Percentiles rank a stretch among this genome's conserved stretches.
Conservation (phyloP, 176 grass and related monocot species). For the Zea luxurians region DNA sequence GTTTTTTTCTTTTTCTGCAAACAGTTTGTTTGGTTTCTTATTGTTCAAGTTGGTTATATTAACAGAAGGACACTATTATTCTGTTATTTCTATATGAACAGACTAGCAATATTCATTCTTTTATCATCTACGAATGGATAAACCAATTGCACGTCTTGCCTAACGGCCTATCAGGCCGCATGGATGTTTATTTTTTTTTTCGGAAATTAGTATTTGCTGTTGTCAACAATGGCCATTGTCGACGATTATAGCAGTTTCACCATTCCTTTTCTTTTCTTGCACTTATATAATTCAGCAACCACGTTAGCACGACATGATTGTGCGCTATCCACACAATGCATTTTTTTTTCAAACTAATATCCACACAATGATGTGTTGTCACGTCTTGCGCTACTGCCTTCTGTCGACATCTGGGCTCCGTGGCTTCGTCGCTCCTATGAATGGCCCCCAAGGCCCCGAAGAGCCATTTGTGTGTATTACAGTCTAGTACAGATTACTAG, state of each 20-base stretch:
- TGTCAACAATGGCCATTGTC: background rate
- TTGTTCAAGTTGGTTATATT: background rate
- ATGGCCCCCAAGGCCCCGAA: background rate
- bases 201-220: background rate
- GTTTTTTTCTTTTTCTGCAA: background rate
- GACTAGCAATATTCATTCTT: too few relatives aligned
- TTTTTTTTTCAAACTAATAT: background rate
- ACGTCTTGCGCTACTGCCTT: background rate
- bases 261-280: background rate
- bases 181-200: background rate
- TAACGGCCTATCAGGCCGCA: background rate
- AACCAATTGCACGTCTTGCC: background rate
- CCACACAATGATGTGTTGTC: background rate
- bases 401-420: background rate
- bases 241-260: background rate
- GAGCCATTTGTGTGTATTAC: background rate
- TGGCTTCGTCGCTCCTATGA: background rate
- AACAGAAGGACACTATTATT: background rate
- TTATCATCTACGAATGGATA: background rate
- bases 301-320: conserved; percentile 1
- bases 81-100: background rate
- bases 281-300: background rate
- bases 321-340: background rate
- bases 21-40: background rate
- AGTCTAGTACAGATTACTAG: background rate